Evolutionary conservation across 441 rosid species (phyloP).

Genomic region (Pelargonium australe): DNA sequence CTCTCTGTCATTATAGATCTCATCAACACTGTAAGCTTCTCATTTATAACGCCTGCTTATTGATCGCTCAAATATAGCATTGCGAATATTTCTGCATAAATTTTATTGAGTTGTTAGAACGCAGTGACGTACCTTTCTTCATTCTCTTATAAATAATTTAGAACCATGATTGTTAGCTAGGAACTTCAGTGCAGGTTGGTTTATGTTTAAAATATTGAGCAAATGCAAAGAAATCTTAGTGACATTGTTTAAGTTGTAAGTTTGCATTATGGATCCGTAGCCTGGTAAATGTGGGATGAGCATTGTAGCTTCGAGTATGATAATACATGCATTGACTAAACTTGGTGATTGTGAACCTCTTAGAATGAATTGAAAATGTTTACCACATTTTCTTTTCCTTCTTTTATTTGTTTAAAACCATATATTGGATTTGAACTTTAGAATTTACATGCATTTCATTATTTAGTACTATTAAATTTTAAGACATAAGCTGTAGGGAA

Average conservation of each 20-base stretch:
- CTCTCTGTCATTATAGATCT: conserved; percentile 79
- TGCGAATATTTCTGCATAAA: background rate
- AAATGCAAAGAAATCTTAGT: background rate
- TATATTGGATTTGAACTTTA: background rate
- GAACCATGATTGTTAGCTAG: background rate
- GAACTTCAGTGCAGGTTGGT: background rate
- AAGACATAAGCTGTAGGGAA: background rate
- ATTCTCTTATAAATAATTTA: background rate
- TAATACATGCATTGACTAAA: background rate
- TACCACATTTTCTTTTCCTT: background rate
- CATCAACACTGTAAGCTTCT: conserved; percentile 62
- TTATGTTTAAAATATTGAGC: background rate
- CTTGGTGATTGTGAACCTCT: background rate
- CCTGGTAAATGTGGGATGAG: background rate
- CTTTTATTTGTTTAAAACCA: background rate
- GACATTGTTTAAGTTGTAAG: background rate
- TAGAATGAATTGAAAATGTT: background rate
- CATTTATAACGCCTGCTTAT: background rate
- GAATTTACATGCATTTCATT: background rate
- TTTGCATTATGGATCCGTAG: background rate
- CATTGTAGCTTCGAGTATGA: background rate
- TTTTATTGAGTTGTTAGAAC: background rate
- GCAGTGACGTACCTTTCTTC: background rate
- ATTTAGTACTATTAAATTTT: too few relatives aligned
- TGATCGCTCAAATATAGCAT: background rate